phyloP scores from a whole-genome alignment of 176 grass and related monocot genomes.

The Cenchrus americanus region DNA sequence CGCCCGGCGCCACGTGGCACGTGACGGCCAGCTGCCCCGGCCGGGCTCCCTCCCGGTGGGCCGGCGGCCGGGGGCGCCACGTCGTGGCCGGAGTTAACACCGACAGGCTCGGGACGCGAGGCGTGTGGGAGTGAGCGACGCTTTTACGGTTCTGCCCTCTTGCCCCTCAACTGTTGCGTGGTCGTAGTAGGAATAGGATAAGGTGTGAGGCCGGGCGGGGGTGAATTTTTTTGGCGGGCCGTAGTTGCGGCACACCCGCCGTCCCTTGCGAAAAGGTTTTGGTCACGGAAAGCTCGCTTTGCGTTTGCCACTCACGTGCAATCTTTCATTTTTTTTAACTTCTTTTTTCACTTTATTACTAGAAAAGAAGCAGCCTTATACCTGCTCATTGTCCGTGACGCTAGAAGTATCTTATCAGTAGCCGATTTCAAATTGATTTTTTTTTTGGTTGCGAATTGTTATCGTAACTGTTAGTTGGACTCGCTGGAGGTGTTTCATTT shows the following conservation, averaged over 20 bases:
- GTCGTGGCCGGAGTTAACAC: slow-evolving; percentile 40
- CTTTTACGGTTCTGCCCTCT: not conserved
- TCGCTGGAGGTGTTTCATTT: too few relatives aligned
- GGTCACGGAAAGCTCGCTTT: slow-evolving; percentile 8
- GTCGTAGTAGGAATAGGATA: not conserved
- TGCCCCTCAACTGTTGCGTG: not conserved
- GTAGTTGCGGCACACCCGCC: too few relatives aligned
- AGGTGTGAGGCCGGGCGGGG: not conserved
- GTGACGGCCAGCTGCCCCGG: slow-evolving; percentile 38
- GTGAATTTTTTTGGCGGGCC: not conserved
- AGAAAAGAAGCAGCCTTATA: not conserved
- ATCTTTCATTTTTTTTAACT: not conserved
- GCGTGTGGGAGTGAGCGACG: not conserved
- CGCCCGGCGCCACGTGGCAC: not conserved
- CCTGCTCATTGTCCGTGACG: not conserved
- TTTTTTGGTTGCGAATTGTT: too few relatives aligned
- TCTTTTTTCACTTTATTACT: not conserved
- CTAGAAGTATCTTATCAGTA: too few relatives aligned
- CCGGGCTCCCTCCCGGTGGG: too few relatives aligned
- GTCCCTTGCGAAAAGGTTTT: not conserved
- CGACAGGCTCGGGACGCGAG: slow-evolving; percentile 29
- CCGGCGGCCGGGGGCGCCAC: not conserved
- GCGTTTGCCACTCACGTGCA: not conserved
- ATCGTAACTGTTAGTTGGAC: too few relatives aligned
- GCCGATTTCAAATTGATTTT: too few relatives aligned